Base-by-base conservation (phyloP, 2,329 filamentous ascomycete species). In the Alternaria postmessia region DNA sequence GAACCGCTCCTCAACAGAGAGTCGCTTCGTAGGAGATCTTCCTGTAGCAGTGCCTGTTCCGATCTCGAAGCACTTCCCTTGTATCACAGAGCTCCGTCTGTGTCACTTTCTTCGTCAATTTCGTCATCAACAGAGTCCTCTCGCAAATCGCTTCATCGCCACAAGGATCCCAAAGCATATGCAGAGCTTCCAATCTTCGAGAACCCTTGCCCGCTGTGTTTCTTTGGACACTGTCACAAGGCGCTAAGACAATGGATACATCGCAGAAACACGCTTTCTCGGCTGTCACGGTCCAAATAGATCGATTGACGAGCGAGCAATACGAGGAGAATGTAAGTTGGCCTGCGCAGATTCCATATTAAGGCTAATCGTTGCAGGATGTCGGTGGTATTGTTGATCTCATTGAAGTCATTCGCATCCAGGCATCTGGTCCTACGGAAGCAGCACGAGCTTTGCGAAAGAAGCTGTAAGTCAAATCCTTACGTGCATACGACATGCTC, bases 401-500 rank as follows among this genome's bases (percentile, higher is more conserved):
- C 24, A 92, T 98, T 65, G 95, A 99, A 79, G 93, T 95, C 57
- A 92, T 99, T 76, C 91, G 91, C 67, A 88, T 99, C 60, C 95
- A 99, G 80, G 85, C 87, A 26, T 91, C 91, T 7, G 95, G 95
- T 0, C 93, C 95, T 2, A 87, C 88, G 12, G 95, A 99, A 82
- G 94, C 94, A 60, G 93, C 94, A 54, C 88, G 95, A 74, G 94
- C 95, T 48, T 87, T 99, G 70, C 89, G 95, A 62, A 99, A 99
- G 87, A 98, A 98, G 83, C 87, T 99, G 85, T 89, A 78, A 74
- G 87, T 77, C 8, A 18, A 14, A n/a, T 44, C 11, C 4, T 0
- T 12, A 20, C 30, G 5, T 11, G 20, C 2, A 12, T n/a, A 16
- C 30, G 30, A 63, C 12, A 46, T 34, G 18, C 4, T 55, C 46